Evolutionary conservation across 768 basidiomycete species (phyloP), one percentile per base, ranked within the genome.

Genomic region (Suillus hirtellus): DNA sequence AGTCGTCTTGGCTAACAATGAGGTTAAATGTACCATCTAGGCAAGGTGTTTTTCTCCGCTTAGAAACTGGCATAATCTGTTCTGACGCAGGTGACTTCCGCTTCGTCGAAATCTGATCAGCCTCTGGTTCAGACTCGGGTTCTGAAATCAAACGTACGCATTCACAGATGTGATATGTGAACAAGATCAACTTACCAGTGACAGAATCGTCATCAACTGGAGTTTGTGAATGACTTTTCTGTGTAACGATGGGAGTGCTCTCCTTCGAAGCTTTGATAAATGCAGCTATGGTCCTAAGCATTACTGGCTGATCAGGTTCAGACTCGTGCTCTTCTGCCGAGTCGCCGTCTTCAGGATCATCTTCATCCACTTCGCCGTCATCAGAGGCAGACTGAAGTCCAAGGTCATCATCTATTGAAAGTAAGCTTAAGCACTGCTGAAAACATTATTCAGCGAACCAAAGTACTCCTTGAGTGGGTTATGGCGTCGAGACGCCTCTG

Each of bases 361-460:
- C 68, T 3, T 65, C 52, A 42, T 62, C 60, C 11, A 27, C 15
- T 14, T 74, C 74, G 19, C 75, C 71, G 2, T 73, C 78, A 66
- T 86, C 85, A 9, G 82, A 83, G 24, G 80, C 85, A 34, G 85
- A 86, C 37, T 84, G 82, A 19, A 86, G 68, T 44, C 80, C 81
- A 44, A 87, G 67, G 50, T 81, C 77, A 63, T 76, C 69, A 8
- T 72, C 82, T 79, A 63, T 54, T 68, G 2, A 24, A 17, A 59
- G 19, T 11, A 60, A 34, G 44, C 38, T 19, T 4, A 24, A 21
- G 12, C 21, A 38, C 14, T 44, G 9, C 12, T 4, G 3, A 14
- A 7, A 31, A 4, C 44, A 4, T 17, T 17, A 10, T 34, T 44
- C 15, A 42, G 43, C 79, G 37, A 63, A 82, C 85, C 80, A 60